Percentiles rank a stretch among this genome's conserved stretches.
phyloP scores from a whole-genome alignment of 2,329 filamentous ascomycete genomes.

The Cladophialophora bantiana region DNA sequence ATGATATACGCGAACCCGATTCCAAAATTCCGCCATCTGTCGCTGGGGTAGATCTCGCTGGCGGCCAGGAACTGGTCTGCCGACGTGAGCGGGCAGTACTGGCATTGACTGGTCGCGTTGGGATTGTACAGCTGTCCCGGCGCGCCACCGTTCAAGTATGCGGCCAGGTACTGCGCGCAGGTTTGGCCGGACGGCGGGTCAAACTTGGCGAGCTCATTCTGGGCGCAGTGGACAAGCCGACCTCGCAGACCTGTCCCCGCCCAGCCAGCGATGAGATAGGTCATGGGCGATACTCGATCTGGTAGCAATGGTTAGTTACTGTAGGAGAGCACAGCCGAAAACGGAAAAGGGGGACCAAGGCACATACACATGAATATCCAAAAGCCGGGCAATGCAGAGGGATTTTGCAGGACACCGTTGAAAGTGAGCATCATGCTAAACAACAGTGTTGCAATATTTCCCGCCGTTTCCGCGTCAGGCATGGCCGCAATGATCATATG shows the following conservation, averaged over 20 bases:
- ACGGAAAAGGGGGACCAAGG: conserved; percentile 71
- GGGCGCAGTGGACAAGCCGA: conserved; percentile 68
- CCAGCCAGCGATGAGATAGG: conserved; percentile 78
- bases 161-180: conserved; percentile 65
- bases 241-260: conserved; percentile 73
- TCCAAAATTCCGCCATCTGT: conserved; percentile 82
- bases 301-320: conserved; percentile 70
- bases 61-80: conserved; percentile 52
- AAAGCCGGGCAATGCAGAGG: conserved; percentile 67
- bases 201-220: conserved; percentile 65
- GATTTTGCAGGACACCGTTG: conserved; percentile 72
- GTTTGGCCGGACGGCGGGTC: conserved; percentile 64
- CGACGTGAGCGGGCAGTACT: conserved; percentile 52
- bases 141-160: conserved; percentile 60
- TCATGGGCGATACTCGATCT: conserved; percentile 75
- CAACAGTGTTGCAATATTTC: conserved; percentile 76
- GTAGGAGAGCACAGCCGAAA: conserved; percentile 55
- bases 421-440: conserved; percentile 78
- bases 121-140: conserved; percentile 66
- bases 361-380: conserved; percentile 65
- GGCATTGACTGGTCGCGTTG: conserved; percentile 61
- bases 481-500: conserved; percentile 82
- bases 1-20: conserved; percentile 78
- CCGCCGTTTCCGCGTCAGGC: conserved; percentile 70
- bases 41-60: conserved; percentile 61